Percentiles rank a stretch among this genome's conserved stretches.
phyloP scores from a whole-genome alignment of 2,329 filamentous ascomycete genomes.

The Trichoderma atroviride region DNA sequence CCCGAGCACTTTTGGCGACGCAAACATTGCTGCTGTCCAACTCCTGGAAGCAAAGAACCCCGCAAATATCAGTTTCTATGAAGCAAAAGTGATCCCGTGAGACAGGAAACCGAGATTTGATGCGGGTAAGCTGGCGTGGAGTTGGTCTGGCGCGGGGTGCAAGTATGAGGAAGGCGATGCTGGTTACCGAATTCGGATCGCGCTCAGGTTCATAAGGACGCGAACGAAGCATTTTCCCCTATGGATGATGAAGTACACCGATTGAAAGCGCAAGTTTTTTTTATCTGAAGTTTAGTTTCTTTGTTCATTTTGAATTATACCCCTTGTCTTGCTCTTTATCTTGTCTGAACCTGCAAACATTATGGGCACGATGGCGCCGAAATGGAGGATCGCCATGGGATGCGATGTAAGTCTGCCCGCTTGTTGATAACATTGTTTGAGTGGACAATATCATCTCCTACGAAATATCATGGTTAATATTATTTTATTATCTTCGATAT shows the following conservation, averaged over 20 bases:
- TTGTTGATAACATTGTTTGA: neutral
- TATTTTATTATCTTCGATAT: neutral
- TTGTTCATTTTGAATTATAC: neutral
- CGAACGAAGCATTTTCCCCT: neutral
- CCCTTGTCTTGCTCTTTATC: neutral
- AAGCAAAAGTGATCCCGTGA: neutral
- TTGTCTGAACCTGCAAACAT: neutral
- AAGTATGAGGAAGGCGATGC: neutral
- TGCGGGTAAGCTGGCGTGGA: conserved; percentile 3
- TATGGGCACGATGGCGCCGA: conserved; percentile 45
- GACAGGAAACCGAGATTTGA: neutral
- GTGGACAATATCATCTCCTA: too few relatives aligned
- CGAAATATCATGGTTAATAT: neutral
- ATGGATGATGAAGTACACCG: neutral
- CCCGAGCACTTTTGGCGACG: conserved; percentile 9
- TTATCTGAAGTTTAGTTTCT: neutral
- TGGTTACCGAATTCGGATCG: conserved; percentile 5
- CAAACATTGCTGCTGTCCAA: neutral
- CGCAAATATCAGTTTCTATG: conserved; percentile 1
- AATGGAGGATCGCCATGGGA: conserved; percentile 57
- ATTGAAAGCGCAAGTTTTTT: neutral
- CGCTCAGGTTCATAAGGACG: conserved; percentile 15
- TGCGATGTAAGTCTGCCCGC: conserved; percentile 51
- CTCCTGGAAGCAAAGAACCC: conserved; percentile 5
- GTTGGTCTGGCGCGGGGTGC: neutral